phyloP scores from a whole-genome alignment of 805 yeast genomes.

The Candida patagonica region DNA sequence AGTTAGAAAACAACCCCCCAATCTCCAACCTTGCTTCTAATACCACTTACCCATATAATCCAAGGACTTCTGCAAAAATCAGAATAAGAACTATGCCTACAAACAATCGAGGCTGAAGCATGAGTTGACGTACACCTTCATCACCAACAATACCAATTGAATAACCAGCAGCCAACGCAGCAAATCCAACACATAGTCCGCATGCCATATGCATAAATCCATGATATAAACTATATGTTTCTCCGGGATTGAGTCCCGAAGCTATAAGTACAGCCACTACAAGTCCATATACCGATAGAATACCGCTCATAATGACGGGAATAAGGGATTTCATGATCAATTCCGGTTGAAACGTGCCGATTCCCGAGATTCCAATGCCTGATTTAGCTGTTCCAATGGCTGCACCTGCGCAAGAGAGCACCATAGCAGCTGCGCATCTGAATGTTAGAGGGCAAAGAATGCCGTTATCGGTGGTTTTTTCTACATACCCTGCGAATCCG shows the following conservation, averaged over 20 bases:
- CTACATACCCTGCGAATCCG: slow-evolving; percentile 80
- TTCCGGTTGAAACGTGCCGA: slow-evolving; percentile 96
- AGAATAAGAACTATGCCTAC: slow-evolving; percentile 85
- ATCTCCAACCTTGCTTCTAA: not conserved
- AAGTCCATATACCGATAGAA: slow-evolving; percentile 89
- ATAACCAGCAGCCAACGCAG: slow-evolving; percentile 93
- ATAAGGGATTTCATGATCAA: slow-evolving; percentile 83
- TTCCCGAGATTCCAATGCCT: slow-evolving; percentile 97
- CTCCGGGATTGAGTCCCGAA: slow-evolving; percentile 63
- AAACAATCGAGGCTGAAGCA: slow-evolving; percentile 81
- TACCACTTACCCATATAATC: slow-evolving; percentile 53
- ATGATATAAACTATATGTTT: slow-evolving; percentile 75
- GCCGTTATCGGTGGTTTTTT: not conserved
- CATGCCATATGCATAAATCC: slow-evolving; percentile 98
- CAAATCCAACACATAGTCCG: slow-evolving; percentile 92
- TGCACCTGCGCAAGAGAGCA: slow-evolving; percentile 92
- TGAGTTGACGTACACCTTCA: slow-evolving; percentile 79
- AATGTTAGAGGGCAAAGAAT: not conserved
- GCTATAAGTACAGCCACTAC: slow-evolving; percentile 96
- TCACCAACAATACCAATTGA: slow-evolving; percentile 94
- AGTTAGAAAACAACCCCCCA: slow-evolving; percentile 39
- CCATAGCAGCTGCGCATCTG: slow-evolving; percentile 81
- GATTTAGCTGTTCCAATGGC: slow-evolving; percentile 98
- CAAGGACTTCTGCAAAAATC: slow-evolving; percentile 87
- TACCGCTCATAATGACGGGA: slow-evolving; percentile 98